Evolutionary conservation across 352 stramenopile species (phyloP).

Genomic region (Phytophthora foliorum): DNA sequence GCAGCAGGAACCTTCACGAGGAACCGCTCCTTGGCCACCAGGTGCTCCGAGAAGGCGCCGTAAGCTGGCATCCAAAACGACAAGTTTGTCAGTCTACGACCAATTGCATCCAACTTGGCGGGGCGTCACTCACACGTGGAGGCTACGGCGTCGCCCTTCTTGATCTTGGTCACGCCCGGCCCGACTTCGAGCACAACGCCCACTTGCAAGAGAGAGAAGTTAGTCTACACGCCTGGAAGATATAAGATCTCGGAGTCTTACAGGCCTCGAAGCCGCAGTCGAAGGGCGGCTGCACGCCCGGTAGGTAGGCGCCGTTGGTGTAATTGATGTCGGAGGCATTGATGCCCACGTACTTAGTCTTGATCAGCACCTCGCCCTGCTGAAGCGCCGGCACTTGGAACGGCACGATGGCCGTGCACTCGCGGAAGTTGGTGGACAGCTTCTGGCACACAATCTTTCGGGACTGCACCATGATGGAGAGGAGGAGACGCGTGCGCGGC

Average conservation of each 20-base stretch:
- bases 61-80: conserved; percentile 32
- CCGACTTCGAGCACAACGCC: conserved; percentile 57
- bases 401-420: conserved; percentile 73
- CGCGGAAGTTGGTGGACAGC: conserved; percentile 84
- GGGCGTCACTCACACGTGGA: conserved; percentile 42
- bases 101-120: neutral
- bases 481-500: conserved; percentile 5
- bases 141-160: conserved; percentile 59
- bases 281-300: conserved; percentile 54
- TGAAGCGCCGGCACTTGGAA: conserved; percentile 53
- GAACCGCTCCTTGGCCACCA: conserved; percentile 42
- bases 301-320: conserved; percentile 62
- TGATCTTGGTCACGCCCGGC: conserved; percentile 54
- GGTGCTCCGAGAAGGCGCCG: conserved; percentile 64
- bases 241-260: conserved; percentile 29
- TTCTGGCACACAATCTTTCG: conserved; percentile 87
- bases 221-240: neutral
- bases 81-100: neutral
- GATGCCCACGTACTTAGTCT: conserved; percentile 70
- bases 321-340: conserved; percentile 71
- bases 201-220: conserved; percentile 26
- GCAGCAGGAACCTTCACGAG: conserved; percentile 48
- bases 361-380: conserved; percentile 53
- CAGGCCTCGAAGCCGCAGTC: conserved; percentile 60
- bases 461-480: conserved; percentile 53